phyloP scores from a whole-genome alignment of 139 green algal genomes.

The Haematococcus lacustris region DNA sequence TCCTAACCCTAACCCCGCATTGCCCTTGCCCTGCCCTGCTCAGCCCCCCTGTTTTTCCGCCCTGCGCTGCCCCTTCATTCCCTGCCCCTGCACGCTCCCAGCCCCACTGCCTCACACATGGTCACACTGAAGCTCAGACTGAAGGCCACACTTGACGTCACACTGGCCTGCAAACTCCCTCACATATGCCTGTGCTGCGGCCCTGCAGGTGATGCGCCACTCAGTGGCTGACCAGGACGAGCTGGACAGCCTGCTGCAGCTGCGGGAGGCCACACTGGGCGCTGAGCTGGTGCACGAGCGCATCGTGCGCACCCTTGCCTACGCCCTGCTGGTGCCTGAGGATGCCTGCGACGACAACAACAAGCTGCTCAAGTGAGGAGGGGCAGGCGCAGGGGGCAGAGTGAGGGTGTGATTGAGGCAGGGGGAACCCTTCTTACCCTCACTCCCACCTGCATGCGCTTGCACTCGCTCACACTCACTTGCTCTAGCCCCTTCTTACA shows the following conservation, averaged over 20 bases:
- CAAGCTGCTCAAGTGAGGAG: background rate
- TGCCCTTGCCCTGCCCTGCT: background rate
- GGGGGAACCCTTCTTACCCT: too few species aligned
- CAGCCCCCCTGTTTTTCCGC: background rate
- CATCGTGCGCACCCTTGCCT: background rate
- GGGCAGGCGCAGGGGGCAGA: background rate
- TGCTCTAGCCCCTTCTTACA: background rate
- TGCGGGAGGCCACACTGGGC: background rate
- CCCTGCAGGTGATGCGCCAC: background rate
- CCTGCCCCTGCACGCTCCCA: too few species aligned
- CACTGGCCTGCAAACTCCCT: background rate
- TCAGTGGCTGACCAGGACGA: background rate
- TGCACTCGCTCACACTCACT: background rate
- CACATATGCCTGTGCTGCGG: background rate
- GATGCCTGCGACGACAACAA: background rate
- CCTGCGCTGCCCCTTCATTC: too few species aligned
- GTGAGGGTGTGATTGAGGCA: background rate
- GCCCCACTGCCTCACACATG: too few species aligned
- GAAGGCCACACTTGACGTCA: background rate
- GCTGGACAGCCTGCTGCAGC: background rate
- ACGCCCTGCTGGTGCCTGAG: background rate
- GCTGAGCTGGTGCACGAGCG: background rate
- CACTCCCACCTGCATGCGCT: too few species aligned
- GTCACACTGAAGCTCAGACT: too few species aligned
- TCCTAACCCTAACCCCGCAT: background rate